Conservation (phyloP, 495 filamentous ascomycete species). For the Penicillium roqueforti region DNA sequence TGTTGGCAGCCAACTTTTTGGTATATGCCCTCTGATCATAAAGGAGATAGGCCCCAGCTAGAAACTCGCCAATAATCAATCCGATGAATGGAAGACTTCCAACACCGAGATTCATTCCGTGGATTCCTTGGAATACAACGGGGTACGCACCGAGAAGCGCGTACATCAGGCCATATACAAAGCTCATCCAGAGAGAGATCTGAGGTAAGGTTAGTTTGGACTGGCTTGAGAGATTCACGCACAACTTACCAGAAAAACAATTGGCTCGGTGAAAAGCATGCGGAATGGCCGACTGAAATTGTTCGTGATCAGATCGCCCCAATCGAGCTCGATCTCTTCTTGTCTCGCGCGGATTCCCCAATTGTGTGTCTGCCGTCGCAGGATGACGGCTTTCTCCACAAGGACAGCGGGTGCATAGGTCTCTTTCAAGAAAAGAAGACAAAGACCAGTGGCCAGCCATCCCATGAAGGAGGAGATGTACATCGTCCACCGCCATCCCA, state of each 20-base stretch:
- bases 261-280: conserved; percentile 46
- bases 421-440: conserved; percentile 34
- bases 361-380: conserved; percentile 44
- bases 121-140: conserved; percentile 36
- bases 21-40: conserved; percentile 26
- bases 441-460: conserved; percentile 25
- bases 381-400: conserved; percentile 33
- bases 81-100: conserved; percentile 39
- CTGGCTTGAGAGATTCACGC: neutral
- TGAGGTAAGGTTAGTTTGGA: conserved; percentile 25
- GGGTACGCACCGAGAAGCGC: conserved; percentile 39
- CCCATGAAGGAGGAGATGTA: conserved; percentile 43
- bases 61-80: conserved; percentile 37
- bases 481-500: conserved; percentile 49
- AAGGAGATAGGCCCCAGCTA: conserved; percentile 28
- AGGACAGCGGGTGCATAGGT: conserved; percentile 41
- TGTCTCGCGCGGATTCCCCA: conserved; percentile 49
- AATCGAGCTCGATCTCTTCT: conserved; percentile 44
- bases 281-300: conserved; percentile 45
- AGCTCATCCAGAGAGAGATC: conserved; percentile 45
- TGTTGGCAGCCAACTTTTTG: conserved; percentile 30
- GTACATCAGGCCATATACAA: conserved; percentile 45
- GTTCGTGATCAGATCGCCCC: conserved; percentile 34
- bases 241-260: conserved; percentile 20
- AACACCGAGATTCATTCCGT: conserved; percentile 37